These are phyloP conservation scores for Diplodia sapinea DNA, from an alignment of 2,329 filamentous ascomycete species.

Conservation along the genomic window DNA sequence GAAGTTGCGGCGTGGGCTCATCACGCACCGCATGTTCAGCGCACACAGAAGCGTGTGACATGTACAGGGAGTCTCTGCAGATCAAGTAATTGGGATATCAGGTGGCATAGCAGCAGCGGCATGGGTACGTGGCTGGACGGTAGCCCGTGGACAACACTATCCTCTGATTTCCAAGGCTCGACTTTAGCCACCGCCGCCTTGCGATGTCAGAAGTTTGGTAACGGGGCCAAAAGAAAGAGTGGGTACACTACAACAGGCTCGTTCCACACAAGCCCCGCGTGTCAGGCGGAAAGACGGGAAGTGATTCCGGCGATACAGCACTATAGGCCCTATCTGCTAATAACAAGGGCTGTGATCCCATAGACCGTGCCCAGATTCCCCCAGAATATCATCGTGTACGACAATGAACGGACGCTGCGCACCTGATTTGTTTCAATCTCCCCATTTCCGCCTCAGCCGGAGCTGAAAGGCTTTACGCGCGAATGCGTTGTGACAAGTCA, in stretches of 20 bases:
- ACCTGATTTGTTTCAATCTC: not conserved
- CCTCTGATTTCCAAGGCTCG: not conserved
- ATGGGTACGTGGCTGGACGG: not conserved
- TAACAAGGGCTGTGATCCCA: conserved; percentile 6
- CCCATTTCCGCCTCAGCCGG: not conserved
- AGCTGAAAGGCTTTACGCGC: not conserved
- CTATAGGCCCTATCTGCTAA: conserved; percentile 2
- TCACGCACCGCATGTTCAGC: not conserved
- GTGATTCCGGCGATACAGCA: conserved; percentile 13
- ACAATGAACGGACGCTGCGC: conserved; percentile 6
- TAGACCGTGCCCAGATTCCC: conserved; percentile 5
- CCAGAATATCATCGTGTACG: conserved; percentile 7
- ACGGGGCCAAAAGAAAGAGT: not conserved
- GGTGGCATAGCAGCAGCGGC: not conserved
- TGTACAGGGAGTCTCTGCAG: not conserved
- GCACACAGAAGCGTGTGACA: not conserved
- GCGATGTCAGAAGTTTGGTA: conserved; percentile 5
- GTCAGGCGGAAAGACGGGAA: conserved; percentile 20
- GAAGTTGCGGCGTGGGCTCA: not conserved
- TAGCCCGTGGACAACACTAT: not conserved
- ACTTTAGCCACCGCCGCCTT: conserved; percentile 11
- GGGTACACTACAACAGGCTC: not conserved
- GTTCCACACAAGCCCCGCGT: not conserved
- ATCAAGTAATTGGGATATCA: not conserved
- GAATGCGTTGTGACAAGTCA: not conserved